Conservation (phyloP, 2,329 filamentous ascomycete genomes). For the Beauveria australis region DNA sequence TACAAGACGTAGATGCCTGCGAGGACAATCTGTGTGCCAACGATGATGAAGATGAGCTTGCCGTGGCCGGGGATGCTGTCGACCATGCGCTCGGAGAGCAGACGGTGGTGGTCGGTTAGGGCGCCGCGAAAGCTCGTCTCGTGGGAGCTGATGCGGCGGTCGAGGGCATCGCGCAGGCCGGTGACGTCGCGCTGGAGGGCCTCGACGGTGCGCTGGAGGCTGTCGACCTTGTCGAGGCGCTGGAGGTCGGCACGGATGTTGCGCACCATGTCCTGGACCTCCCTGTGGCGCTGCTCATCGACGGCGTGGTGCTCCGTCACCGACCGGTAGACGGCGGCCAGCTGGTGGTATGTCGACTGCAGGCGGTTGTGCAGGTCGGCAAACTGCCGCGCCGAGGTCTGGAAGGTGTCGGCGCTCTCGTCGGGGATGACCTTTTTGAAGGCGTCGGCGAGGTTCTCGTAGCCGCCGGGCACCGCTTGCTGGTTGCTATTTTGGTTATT, state of each 20-base stretch:
- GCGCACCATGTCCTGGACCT: conserved; percentile 40
- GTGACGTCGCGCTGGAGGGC: conserved; percentile 44
- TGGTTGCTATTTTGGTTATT: conserved; percentile 20
- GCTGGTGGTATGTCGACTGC: conserved; percentile 62
- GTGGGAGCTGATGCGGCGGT: conserved; percentile 39
- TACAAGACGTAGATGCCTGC: conserved; percentile 65
- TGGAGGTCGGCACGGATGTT: conserved; percentile 38
- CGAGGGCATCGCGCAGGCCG: conserved; percentile 47
- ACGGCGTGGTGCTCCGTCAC: conserved; percentile 42
- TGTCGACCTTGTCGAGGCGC: conserved; percentile 37
- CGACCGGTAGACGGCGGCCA: conserved; percentile 53
- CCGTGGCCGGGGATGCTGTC: conserved; percentile 42
- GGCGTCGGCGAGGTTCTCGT: conserved; percentile 17
- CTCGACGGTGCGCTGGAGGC: conserved; percentile 34
- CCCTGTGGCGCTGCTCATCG: conserved; percentile 48
- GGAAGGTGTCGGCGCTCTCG: conserved; percentile 37
- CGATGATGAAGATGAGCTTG: conserved; percentile 57
- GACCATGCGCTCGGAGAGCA: conserved; percentile 39
- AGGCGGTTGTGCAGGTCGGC: conserved; percentile 78
- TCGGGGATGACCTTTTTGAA: conserved; percentile 40
- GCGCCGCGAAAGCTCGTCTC: conserved; percentile 46
- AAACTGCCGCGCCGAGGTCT: conserved; percentile 57
- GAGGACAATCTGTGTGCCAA: conserved; percentile 67
- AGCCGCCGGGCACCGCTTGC: background rate
- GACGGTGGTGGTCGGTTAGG: conserved; percentile 41